These are phyloP conservation scores for Malassezia slooffiae DNA, from an alignment of 1,284 basidiomycete species.

Conservation along the genomic window DNA sequence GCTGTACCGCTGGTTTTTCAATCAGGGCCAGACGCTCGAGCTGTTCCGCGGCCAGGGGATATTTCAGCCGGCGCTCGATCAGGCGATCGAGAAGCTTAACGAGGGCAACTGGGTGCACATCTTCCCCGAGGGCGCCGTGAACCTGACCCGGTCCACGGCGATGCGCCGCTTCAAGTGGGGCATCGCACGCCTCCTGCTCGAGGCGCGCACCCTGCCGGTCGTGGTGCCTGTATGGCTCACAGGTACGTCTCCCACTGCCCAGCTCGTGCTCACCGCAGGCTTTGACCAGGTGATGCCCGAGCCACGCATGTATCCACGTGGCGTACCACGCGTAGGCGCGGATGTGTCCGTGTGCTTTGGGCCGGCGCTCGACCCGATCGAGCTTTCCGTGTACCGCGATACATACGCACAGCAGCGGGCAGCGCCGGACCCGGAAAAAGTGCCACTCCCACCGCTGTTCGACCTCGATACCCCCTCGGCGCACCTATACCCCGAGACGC, in stretches of 20 bases:
- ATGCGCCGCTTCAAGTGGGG: slow-evolving; percentile 92
- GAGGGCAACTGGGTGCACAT: slow-evolving; percentile 84
- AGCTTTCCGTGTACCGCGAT: neutral
- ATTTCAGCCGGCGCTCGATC: slow-evolving; percentile 74
- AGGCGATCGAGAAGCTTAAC: slow-evolving; percentile 67
- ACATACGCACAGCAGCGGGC: neutral
- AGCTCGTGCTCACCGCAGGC: slow-evolving; percentile 6
- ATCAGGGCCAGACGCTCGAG: slow-evolving; percentile 80
- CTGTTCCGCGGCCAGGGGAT: slow-evolving; percentile 82
- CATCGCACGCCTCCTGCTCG: slow-evolving; percentile 55
- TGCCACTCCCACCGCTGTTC: slow-evolving; percentile 1
- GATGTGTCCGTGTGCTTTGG: slow-evolving; percentile 35
- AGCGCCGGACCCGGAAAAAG: neutral
- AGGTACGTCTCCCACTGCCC: slow-evolving; percentile 45
- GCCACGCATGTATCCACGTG: slow-evolving; percentile 28
- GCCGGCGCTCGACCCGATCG: slow-evolving; percentile 17
- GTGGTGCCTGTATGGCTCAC: slow-evolving; percentile 90
- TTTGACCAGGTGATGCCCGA: slow-evolving; percentile 44
- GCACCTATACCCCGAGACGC: slow-evolving; percentile 1
- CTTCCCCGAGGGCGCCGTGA: slow-evolving; percentile 84
- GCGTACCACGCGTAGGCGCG: slow-evolving; percentile 29
- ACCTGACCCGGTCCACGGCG: slow-evolving; percentile 54
- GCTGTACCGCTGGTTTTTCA: slow-evolving; percentile 61
- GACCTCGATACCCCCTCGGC: neutral
- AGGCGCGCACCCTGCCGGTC: slow-evolving; percentile 51